Conservation (phyloP, 768 basidiomycete genomes). For the Panus rudis region DNA sequence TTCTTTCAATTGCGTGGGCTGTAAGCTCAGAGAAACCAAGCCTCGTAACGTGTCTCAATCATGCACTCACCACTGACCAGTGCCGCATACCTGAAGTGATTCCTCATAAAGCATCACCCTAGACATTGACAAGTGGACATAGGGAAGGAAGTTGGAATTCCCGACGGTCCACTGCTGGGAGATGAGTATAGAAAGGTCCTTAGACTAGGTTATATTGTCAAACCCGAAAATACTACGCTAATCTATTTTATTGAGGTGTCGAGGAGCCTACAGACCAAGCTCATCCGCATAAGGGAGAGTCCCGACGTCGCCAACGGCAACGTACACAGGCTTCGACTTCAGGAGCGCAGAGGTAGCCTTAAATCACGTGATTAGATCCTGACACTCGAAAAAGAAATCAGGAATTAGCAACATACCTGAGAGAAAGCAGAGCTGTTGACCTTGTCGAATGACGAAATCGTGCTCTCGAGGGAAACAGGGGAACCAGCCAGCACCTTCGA, state of each 20-base stretch:
- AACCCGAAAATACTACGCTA: too few relatives aligned
- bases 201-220: too few relatives aligned
- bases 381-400: background rate
- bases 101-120: too few relatives aligned
- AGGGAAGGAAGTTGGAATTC: too few relatives aligned
- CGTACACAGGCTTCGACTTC: constrained; percentile 76
- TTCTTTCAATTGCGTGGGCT: too few relatives aligned
- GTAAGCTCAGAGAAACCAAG: too few relatives aligned
- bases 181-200: too few relatives aligned
- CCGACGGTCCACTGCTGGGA: too few relatives aligned
- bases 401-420: constrained; percentile 43
- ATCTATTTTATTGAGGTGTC: background rate
- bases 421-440: constrained; percentile 60
- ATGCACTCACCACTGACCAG: too few relatives aligned
- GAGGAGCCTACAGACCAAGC: constrained; percentile 56
- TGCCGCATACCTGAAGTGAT: too few relatives aligned
- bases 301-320: constrained; percentile 75
- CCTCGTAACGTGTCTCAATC: too few relatives aligned
- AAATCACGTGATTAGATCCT: constrained; percentile 1
- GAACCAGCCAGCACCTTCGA: constrained; percentile 58
- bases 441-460: constrained; percentile 64
- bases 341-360: constrained; percentile 64
- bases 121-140: too few relatives aligned
- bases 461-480: constrained; percentile 48
- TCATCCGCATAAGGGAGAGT: constrained; percentile 80